Conservation (phyloP, 805 yeast genomes). For the Clavispora fructus region DNA sequence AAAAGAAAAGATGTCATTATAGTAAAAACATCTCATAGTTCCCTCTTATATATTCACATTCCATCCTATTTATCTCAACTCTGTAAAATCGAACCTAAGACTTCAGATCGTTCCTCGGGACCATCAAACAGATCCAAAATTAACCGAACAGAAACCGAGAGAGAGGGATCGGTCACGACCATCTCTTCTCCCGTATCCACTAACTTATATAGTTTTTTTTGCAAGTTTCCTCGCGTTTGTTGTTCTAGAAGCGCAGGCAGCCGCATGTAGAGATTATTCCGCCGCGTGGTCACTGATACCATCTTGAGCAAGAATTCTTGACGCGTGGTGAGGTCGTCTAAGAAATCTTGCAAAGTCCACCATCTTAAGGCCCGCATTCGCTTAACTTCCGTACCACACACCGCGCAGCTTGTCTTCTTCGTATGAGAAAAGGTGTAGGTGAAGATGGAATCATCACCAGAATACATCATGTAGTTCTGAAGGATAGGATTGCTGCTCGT, state of each 20-base stretch:
- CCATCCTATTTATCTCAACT: not conserved
- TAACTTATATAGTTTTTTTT: constrained; percentile 27
- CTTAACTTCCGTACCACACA: constrained; percentile 55
- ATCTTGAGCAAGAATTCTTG: constrained; percentile 28
- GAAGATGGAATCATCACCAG: constrained; percentile 77
- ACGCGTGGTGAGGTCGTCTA: constrained; percentile 32
- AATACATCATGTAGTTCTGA: constrained; percentile 79
- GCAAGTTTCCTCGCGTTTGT: constrained; percentile 42
- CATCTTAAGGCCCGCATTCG: constrained; percentile 19
- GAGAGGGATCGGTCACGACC: constrained; percentile 46
- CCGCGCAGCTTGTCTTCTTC: constrained; percentile 60
- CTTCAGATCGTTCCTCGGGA: constrained; percentile 19
- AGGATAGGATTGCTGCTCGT: constrained; percentile 63
- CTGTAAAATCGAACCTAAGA: constrained; percentile 8
- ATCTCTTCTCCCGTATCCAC: constrained; percentile 44
- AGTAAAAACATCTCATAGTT: no score
- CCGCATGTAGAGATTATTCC: constrained; percentile 39
- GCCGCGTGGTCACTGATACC: constrained; percentile 44
- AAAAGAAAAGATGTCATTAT: not conserved
- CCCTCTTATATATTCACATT: no score
- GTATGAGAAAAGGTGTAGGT: constrained; percentile 67
- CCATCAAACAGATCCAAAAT: constrained; percentile 16
- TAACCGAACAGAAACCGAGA: constrained; percentile 41
- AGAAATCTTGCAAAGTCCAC: constrained; percentile 28
- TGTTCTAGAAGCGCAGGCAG: constrained; percentile 44